Base-by-base conservation (phyloP, 2,329 filamentous ascomycete genomes). In the Trichoderma polysporum region DNA sequence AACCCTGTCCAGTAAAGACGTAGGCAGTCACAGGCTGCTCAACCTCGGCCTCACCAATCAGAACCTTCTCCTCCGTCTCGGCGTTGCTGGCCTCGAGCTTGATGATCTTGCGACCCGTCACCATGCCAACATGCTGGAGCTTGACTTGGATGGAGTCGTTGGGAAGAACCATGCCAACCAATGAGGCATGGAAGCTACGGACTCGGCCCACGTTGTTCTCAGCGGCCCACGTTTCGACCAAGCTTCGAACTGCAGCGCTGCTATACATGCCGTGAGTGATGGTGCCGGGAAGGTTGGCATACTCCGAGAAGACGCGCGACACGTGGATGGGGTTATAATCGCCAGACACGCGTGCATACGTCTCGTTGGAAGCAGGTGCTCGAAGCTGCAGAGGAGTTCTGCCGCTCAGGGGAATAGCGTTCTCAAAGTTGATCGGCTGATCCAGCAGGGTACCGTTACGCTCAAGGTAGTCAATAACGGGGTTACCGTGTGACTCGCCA, bases 211-310 rank as follows among this genome's bases (percentile, higher is more conserved):
- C 90, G 77, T 99, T 95, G 85, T 99, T 99, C 83, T 99, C 96
- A 0, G 94, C 95, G 61, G 96, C 95, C 95, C 95, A 99, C 0
- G 93, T 99, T 85, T 99, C 95, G 7, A 99, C 94, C 62, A 99
- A 84, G 77, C 93, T 97, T 74, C 96, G 91, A 31, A 99, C 95
- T 41, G 95, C 92, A 71, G 95, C 95, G 79, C 94, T 98, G 1
- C 94, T 96, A 85, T 98, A 99, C 95, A 99, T 99, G 77, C 95
- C 95, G 77, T 99, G 95, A 1, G 95, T 99, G 76, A 99, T 99
- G 52, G 95, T 99, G 58, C 95, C 96, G 1, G 94, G 94, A 17
- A 99, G 86, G 78, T 94, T 95, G 77, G 95, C 96, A 75, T 98
- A 99, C 81, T 89, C 93, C 35, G 95, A 92, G 82, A 99, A 99